Conservation (phyloP, 2,329 filamentous ascomycete genomes). For the Dactylellina cionopaga region DNA sequence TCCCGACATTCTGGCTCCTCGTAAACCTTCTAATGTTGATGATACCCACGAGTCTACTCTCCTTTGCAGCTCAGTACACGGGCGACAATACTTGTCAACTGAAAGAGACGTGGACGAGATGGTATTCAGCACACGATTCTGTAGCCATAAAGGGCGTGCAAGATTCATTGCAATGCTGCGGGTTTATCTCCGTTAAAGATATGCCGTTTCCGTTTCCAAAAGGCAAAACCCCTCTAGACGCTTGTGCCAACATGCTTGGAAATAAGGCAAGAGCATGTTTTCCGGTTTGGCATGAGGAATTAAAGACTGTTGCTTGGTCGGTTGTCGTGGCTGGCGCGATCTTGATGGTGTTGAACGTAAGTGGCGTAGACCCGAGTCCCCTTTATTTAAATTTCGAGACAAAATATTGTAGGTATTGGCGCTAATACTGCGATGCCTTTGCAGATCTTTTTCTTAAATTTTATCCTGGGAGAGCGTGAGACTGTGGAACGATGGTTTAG, state of each 20-base stretch:
- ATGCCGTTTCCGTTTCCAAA: conserved; percentile 32
- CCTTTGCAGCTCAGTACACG: neutral
- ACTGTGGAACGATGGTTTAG: conserved; percentile 2
- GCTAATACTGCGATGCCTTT: neutral
- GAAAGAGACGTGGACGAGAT: conserved; percentile 8
- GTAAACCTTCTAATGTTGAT: neutral
- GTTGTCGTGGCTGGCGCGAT: neutral
- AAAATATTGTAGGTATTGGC: neutral
- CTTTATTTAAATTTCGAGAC: too few relatives aligned
- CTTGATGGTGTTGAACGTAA: conserved; percentile 8
- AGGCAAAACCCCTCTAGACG: neutral
- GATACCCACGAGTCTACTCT: neutral
- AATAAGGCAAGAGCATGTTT: neutral
- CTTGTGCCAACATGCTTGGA: neutral
- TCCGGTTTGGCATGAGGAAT: conserved; percentile 19
- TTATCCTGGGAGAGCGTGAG: neutral
- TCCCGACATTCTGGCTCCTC: too few relatives aligned
- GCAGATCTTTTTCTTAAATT: conserved; percentile 28
- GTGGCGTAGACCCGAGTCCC: neutral
- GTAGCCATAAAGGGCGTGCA: conserved; percentile 17
- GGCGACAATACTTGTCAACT: conserved; percentile 2
- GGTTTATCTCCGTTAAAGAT: conserved; percentile 4
- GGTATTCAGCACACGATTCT: conserved; percentile 15
- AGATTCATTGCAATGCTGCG: conserved; percentile 27
- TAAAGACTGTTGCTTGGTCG: neutral